Base-by-base conservation (phyloP, 805 yeast species). In the Wickerhamomyces rabaulensis region DNA sequence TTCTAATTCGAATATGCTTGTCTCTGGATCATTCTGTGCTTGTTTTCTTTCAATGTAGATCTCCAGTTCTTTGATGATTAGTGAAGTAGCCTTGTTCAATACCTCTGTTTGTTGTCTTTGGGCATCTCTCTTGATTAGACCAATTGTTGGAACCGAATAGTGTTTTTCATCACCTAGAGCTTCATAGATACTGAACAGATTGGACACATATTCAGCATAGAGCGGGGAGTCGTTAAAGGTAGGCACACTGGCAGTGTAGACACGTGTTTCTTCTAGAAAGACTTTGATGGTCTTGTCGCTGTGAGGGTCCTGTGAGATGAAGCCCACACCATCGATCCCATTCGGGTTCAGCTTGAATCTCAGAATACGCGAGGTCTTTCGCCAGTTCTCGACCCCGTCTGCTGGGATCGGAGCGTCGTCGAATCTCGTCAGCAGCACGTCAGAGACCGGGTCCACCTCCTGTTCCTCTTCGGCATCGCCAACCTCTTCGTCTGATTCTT, bases 121-220 rank as follows among this genome's bases (percentile, higher is more conserved):
- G 6, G 62, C 63, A 39, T 57, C 54, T 26, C 64, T 54, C 54
- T 61, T 69, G 43, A 63, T 63, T 6, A 70, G 55, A 16, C 75
- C 75, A 25, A 70, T 63, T 0, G 71, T 65, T 12, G 71, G 72
- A 3, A 65, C 63, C 19, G 71, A 65, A 52, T 68, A 76, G 23
- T 64, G 52, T 43, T 67, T 67, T 47, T 74, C 69, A n/a, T 69
- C 67, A 16, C 78, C 73, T 22, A 78, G 53, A 2, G 70, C 66
- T 52, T 80, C 81, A 51, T 82, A 74, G 3, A 74, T 66, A 50
- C 77, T 76, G 61, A 75, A 85, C 13, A 79, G 54, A 9, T 69
- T 60, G 25, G 74, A 73, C 36, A 80, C 70, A 52, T 78, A 84
- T 10, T 70, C 60, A 3, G 66, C 56, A 53, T 75, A 82, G 20